Evolutionary conservation across 768 basidiomycete genomes (phyloP).

Genomic region (Serpula lacrymans): DNA sequence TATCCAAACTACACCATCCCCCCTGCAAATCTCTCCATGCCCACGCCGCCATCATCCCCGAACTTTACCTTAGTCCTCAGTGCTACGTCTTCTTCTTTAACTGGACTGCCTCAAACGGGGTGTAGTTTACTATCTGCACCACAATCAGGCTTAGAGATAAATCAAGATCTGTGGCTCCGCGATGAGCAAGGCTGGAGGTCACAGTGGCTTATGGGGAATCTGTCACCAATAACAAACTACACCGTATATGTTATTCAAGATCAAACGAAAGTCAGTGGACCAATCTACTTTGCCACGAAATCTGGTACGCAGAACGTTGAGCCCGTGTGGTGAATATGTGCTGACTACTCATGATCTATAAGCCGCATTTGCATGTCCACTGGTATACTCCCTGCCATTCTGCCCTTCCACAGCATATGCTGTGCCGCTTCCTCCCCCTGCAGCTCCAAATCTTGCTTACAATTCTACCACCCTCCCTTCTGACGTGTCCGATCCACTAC

Average conservation of each 20-base stretch:
- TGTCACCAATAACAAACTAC: slow-evolving; percentile 71
- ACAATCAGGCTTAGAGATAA: slow-evolving; percentile 36
- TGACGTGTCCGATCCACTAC: slow-evolving; percentile 45
- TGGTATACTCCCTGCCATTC: slow-evolving; percentile 68
- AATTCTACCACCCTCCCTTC: slow-evolving; percentile 49
- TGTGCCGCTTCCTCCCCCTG: slow-evolving; percentile 58
- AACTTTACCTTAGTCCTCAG: slow-evolving; percentile 57
- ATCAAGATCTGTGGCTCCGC: slow-evolving; percentile 54
- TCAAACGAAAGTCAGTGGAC: slow-evolving; percentile 55
- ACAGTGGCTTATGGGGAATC: slow-evolving; percentile 62
- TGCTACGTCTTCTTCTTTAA: slow-evolving; percentile 41
- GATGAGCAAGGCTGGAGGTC: slow-evolving; percentile 58
- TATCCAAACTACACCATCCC: slow-evolving; percentile 81
- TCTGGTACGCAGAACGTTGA: slow-evolving; percentile 44
- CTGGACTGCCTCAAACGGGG: slow-evolving; percentile 49
- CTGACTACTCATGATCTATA: slow-evolving; percentile 2
- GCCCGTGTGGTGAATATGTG: neutral
- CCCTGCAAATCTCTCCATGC: slow-evolving; percentile 46
- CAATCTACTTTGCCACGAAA: slow-evolving; percentile 74
- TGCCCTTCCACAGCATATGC: slow-evolving; percentile 72
- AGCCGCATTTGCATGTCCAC: slow-evolving; percentile 68
- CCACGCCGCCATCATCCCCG: slow-evolving; percentile 38
- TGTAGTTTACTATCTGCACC: slow-evolving; percentile 50
- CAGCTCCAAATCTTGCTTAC: slow-evolving; percentile 36
- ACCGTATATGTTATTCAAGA: slow-evolving; percentile 66